Percentiles rank a stretch among this genome's conserved stretches.
These are phyloP conservation scores for Diversispora epigaea DNA, from an alignment of 192 early-diverging fungal species.

Conservation along the genomic window DNA sequence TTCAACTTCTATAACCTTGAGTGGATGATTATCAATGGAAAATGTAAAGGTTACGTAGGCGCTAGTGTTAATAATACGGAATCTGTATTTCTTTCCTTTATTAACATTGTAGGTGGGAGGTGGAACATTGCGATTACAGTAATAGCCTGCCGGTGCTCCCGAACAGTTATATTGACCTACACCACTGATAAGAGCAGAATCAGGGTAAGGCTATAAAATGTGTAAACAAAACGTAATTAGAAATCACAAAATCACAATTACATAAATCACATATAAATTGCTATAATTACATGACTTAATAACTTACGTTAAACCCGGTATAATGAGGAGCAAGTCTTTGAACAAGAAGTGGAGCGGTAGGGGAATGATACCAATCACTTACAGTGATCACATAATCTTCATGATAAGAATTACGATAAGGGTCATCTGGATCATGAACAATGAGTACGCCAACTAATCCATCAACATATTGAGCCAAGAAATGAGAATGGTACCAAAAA, in stretches of 20 bases:
- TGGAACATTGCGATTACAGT: neutral
- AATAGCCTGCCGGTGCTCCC: neutral
- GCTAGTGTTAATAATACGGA: conserved; percentile 73
- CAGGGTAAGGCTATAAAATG: neutral
- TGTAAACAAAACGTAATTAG: neutral
- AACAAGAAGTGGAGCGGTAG: neutral
- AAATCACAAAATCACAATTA: neutral
- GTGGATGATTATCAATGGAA: conserved; percentile 72
- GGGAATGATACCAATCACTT: conserved; percentile 52
- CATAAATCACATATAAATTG: conserved; percentile 13
- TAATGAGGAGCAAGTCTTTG: neutral
- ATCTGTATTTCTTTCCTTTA: conserved; percentile 68
- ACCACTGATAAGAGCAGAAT: neutral
- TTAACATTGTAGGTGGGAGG: neutral
- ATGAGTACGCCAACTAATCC: conserved; percentile 65
- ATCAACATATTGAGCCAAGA: conserved; percentile 64
- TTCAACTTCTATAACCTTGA: conserved; percentile 74
- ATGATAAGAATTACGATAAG: conserved; percentile 48
- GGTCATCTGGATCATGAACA: conserved; percentile 50
- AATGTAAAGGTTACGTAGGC: conserved; percentile 57
- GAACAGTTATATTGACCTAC: neutral
- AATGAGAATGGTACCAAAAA: conserved; percentile 63
- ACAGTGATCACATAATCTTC: conserved; percentile 58
- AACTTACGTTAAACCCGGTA: neutral
- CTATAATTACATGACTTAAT: neutral